Percentiles rank a stretch among this genome's conserved stretches.
Conservation (phyloP, 202 grass and related monocot genomes). For the Elaeis oleifera region DNA sequence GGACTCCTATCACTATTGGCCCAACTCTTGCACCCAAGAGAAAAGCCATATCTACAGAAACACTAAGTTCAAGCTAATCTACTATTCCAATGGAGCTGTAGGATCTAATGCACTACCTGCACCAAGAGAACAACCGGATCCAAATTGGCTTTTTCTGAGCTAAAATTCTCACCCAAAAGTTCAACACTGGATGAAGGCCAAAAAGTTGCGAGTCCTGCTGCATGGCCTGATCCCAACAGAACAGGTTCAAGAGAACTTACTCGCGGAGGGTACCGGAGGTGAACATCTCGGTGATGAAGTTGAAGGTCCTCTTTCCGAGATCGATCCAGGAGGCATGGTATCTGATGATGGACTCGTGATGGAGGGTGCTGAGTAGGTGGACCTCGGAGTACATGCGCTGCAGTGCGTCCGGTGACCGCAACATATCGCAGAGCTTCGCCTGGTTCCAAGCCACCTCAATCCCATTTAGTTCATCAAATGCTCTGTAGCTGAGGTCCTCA, state of each 20-base stretch:
- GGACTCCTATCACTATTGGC: too few species aligned
- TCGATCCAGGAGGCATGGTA: constrained; percentile 80
- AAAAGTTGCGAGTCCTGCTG: too few species aligned
- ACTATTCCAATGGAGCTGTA: too few species aligned
- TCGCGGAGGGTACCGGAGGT: constrained; percentile 81
- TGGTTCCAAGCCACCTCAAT: constrained; percentile 94
- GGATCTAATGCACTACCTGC: too few species aligned
- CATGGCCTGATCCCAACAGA: too few species aligned
- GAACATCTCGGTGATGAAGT: constrained; percentile 99
- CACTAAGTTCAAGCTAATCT: too few species aligned
- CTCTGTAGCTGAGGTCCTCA: constrained; percentile 27
- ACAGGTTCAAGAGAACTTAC: constrained; percentile 24
- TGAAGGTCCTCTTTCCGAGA: constrained; percentile 35
- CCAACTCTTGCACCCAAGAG: too few species aligned
- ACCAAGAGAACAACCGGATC: too few species aligned
- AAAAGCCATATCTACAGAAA: too few species aligned
- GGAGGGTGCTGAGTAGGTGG: constrained; percentile 53
- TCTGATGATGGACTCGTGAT: constrained; percentile 60
- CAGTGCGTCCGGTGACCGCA: constrained; percentile 50
- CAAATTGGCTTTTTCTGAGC: too few species aligned
- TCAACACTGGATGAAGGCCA: too few species aligned
- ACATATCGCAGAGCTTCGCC: constrained; percentile 40
- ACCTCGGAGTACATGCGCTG: constrained; percentile 87
- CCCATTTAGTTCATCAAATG: constrained; percentile 66
- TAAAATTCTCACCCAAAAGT: too few species aligned